phyloP scores from a whole-genome alignment of 1,284 basidiomycete species.

The Sphaerobolus stellatus region DNA sequence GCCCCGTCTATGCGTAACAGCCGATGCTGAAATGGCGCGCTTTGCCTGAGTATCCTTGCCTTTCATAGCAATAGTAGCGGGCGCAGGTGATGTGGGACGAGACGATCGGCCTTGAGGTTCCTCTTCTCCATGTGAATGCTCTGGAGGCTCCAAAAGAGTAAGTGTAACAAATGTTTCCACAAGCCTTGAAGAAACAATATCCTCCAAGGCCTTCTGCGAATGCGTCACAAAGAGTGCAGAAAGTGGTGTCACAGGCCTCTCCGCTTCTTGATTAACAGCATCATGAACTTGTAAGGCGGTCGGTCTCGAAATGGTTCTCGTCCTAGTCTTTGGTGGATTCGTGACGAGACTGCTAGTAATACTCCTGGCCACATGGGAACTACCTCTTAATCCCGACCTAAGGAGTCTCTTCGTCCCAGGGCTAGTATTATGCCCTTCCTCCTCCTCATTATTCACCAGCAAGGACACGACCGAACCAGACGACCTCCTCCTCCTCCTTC shows the following conservation, averaged over 20 bases:
- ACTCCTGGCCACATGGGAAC: constrained; percentile 11
- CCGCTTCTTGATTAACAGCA: not conserved
- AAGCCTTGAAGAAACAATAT: constrained; percentile 66
- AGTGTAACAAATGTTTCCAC: constrained; percentile 78
- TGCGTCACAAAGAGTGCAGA: constrained; percentile 22
- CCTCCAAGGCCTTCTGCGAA: constrained; percentile 67
- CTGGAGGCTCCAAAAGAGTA: constrained; percentile 30
- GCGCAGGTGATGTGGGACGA: not conserved
- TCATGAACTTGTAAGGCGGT: not conserved
- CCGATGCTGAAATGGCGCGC: not conserved
- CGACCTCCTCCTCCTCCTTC: constrained; percentile 62
- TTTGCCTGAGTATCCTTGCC: constrained; percentile 3
- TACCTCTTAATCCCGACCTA: constrained; percentile 15
- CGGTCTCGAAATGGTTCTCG: no score
- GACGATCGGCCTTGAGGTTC: no score
- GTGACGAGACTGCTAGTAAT: constrained; percentile 6
- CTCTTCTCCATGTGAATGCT: not conserved
- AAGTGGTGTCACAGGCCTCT: no score
- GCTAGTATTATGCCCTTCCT: constrained; percentile 29
- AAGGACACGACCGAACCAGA: constrained; percentile 12
- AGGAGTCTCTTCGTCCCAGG: constrained; percentile 16
- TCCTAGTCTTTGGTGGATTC: not conserved
- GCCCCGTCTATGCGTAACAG: constrained; percentile 2
- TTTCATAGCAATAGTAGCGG: not conserved
- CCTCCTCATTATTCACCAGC: constrained; percentile 32